Conservation (phyloP, 768 basidiomycete species). For the Suillus discolor region DNA sequence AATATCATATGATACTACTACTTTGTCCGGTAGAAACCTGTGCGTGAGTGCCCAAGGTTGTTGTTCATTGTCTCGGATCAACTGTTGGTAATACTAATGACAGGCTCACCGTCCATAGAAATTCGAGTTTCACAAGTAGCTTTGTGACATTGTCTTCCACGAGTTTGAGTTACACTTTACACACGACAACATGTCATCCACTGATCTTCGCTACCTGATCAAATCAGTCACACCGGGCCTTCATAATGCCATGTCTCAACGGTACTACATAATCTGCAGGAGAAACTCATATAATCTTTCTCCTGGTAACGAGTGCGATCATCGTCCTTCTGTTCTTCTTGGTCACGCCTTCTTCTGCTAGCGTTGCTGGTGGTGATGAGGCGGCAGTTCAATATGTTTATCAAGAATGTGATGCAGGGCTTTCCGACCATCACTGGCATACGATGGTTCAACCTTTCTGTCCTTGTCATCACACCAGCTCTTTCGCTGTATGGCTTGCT, state of each 20-base stretch:
- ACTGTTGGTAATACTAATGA: not conserved
- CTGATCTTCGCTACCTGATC: conserved; percentile 2
- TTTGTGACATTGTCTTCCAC: conserved; percentile 5
- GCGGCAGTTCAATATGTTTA: conserved; percentile 17
- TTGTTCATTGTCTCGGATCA: conserved; percentile 5
- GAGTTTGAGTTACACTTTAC: conserved; percentile 7
- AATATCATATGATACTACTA: not conserved
- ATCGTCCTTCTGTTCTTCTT: conserved; percentile 11
- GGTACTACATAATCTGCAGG: conserved; percentile 5
- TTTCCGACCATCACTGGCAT: conserved; percentile 58
- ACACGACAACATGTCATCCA: conserved; percentile 3
- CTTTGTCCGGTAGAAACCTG: not conserved
- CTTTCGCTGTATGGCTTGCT: conserved; percentile 72
- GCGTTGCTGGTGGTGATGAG: not conserved
- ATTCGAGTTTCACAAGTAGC: conserved; percentile 1
- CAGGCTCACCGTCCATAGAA: not conserved
- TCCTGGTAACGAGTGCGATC: conserved; percentile 14
- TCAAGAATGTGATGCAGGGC: conserved; percentile 20
- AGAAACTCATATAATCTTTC: conserved; percentile 23
- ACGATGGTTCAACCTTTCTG: conserved; percentile 77
- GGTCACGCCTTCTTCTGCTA: conserved; percentile 4
- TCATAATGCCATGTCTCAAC: conserved; percentile 3
- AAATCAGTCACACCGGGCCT: conserved; percentile 2
- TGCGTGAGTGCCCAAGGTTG: conserved; percentile 2
- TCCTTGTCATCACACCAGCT: conserved; percentile 71